Conservation (phyloP, 2,329 filamentous ascomycete genomes). For the Camillea tinctor region DNA sequence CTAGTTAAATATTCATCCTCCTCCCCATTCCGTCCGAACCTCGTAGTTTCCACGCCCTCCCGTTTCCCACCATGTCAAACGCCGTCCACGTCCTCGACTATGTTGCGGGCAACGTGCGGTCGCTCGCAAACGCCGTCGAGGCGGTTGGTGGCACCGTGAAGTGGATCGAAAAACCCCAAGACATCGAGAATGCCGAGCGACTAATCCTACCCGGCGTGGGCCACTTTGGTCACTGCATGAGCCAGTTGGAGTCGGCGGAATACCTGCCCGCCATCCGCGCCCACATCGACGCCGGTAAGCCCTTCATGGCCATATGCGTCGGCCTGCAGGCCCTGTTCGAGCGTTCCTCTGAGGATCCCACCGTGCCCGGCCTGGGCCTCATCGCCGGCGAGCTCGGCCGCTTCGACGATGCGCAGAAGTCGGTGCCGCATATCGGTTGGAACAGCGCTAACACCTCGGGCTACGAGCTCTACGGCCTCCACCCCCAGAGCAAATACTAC, state of each 20-base stretch:
- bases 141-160: constrained; percentile 90
- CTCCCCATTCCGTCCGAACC: neutral
- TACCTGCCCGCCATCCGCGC: constrained; percentile 79
- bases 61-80: constrained; percentile 65
- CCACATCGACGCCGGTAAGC: constrained; percentile 88
- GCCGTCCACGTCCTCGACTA: constrained; percentile 83
- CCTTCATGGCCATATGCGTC: constrained; percentile 97
- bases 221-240: constrained; percentile 94
- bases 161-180: constrained; percentile 83
- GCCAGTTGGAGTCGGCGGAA: constrained; percentile 76
- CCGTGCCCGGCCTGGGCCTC: constrained; percentile 71
- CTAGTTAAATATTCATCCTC: no score
- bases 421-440: constrained; percentile 99
- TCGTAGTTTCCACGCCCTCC: neutral
- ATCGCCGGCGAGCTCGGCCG: constrained; percentile 70
- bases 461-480: constrained; percentile 69
- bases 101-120: constrained; percentile 93
- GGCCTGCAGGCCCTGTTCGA: constrained; percentile 88
- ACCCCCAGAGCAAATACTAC: constrained; percentile 89
- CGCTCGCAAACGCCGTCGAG: constrained; percentile 95
- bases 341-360: constrained; percentile 75
- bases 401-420: constrained; percentile 76
- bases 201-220: constrained; percentile 95
- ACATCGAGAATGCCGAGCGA: constrained; percentile 85
- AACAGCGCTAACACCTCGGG: constrained; percentile 75